These are phyloP conservation scores for Neurospora tetrasperma DNA, from an alignment of 495 filamentous ascomycete genomes.

Conservation along the genomic window DNA sequence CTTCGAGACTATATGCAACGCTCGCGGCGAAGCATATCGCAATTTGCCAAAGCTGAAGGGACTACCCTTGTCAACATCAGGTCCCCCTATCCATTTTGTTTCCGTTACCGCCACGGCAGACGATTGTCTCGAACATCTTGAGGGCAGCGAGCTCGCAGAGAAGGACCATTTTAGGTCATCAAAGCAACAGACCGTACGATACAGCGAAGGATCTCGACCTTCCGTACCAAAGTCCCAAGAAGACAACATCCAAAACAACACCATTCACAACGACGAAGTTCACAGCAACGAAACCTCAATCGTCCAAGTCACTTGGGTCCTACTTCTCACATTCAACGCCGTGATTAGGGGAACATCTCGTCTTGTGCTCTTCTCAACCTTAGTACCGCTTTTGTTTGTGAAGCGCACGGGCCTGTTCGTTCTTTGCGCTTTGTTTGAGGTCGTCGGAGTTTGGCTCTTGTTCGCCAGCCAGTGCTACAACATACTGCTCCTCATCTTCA, in stretches of 20 bases:
- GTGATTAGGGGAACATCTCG: not conserved
- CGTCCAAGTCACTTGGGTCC: not conserved
- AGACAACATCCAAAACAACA: not conserved
- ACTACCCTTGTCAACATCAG: not conserved
- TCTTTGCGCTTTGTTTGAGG: not conserved
- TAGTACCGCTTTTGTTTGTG: not conserved
- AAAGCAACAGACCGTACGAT: not conserved
- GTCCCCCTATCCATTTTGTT: not conserved
- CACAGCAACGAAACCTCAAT: not conserved
- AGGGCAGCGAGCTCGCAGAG: not conserved
- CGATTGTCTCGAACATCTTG: not conserved
- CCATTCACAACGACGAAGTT: not conserved
- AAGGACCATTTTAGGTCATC: not conserved
- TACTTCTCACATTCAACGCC: not conserved
- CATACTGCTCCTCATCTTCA: not conserved
- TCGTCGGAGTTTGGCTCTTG: not conserved
- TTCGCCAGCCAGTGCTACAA: not conserved
- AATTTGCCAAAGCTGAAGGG: not conserved
- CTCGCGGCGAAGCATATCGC: not conserved
- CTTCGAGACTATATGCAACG: not conserved
- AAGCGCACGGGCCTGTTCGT: not conserved
- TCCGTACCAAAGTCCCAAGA: not conserved
- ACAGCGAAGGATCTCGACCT: not conserved
- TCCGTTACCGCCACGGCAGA: not conserved
- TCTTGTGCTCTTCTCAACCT: not conserved